Percentiles rank a stretch among this genome's conserved stretches.
Conservation (phyloP, 148 eudicot species). For the Linanthus parryae region DNA sequence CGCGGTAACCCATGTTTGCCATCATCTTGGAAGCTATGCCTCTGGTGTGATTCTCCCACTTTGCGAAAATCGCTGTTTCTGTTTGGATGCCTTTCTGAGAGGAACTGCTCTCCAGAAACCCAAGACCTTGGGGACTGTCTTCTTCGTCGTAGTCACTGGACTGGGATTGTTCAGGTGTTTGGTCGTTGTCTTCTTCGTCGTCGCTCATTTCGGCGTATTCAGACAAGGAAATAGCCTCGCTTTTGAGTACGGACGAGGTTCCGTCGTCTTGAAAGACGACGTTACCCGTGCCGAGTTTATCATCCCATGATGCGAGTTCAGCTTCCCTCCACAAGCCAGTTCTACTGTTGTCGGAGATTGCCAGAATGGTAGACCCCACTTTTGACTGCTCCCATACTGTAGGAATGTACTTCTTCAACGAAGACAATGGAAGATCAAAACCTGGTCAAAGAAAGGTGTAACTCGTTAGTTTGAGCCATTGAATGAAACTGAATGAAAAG, state of each 20-base stretch:
- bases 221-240: conserved; percentile 57
- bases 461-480: too few relatives aligned
- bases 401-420: conserved; percentile 59
- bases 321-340: conserved; percentile 84
- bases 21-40: conserved; percentile 97
- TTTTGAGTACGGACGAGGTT: conserved; percentile 52
- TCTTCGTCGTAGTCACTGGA: conserved; percentile 55
- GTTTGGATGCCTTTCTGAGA: conserved; percentile 75
- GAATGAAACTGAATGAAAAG: too few relatives aligned
- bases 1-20: conserved; percentile 96
- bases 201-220: conserved; percentile 52
- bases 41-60: conserved; percentile 97
- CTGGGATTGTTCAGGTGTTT: conserved; percentile 45
- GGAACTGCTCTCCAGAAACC: conserved; percentile 59
- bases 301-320: conserved; percentile 86
- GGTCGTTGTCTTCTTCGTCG: conserved; percentile 26
- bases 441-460: conserved; percentile 60
- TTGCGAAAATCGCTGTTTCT: conserved; percentile 83
- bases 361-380: conserved; percentile 67
- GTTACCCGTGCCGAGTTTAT: conserved; percentile 30
- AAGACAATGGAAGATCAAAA: conserved; percentile 47
- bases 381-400: conserved; percentile 52
- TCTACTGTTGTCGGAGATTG: conserved; percentile 38
- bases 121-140: conserved; percentile 49
- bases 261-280: conserved; percentile 65